Base-by-base conservation (phyloP, 192 early-diverging fungal genomes). In the Funneliformis geosporum region DNA sequence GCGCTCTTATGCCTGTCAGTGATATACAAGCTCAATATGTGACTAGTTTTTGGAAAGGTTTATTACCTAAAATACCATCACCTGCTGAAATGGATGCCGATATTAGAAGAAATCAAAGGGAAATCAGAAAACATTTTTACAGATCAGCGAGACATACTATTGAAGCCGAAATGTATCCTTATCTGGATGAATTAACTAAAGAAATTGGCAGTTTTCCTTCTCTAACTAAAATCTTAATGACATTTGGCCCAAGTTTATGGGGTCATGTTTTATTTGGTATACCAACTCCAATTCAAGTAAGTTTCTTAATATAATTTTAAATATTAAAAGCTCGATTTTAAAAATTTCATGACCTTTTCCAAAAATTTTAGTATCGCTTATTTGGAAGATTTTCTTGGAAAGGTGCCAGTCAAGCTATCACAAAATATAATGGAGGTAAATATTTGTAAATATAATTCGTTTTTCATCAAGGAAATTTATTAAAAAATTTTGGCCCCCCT, bases 11-110 rank as follows among this genome's bases (percentile, higher is more conserved):
- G 80, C 89, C 89, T 38, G 81, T 89, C 14, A 79, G 77, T 55
- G 89, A 92, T 71, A 82, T 92, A 80, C 89, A 92, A 81, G 67
- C 83, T 11, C 83, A 88, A 12, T 89, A 85, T 79, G 81, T 87
- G 1, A 82, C 87, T 1, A 81, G 83, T 16, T 83, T 86, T 0
- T 83, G 86, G 72, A 80, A 82, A 0, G 89, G 84, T 8, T 77
- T 78, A 59, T 27, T 78, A 18, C 38, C 44, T 11, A 59, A 78
- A 2, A 76, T 90, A 21, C 90, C 90, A 40, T 61, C 86, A 6
- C 73, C 80, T 11, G 28, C 60, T 11, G 79, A 85, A 33, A 89
- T 90, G 88, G 82, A 88, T 16, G 86, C 85, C 73, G 62, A 74
- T 16, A 84, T 88, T 64, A 64, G 73, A 25, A 64, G 79, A 27